Base-by-base conservation (phyloP, 78 protist species). In the Dictyostelium citrinum region DNA sequence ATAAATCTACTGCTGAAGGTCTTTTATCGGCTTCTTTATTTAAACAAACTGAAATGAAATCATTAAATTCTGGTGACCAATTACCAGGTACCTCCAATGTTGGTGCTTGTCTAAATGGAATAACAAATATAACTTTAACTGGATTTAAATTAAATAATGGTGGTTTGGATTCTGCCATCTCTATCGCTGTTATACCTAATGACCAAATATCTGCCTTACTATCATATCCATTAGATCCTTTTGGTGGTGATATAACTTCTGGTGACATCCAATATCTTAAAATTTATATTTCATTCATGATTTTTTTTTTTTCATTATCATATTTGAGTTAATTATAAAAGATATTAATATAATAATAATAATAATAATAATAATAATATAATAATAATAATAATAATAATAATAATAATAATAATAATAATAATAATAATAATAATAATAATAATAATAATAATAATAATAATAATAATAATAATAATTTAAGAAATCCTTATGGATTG, bases 131-230 rank as follows among this genome's bases (percentile, higher is more conserved):
- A 31, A 95, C 98, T 86, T 95, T 77, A 58, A 97, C 58, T 16
- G 98, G 97, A 49, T 96, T 93, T 49, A 96, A 45, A 71, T 95
- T 95, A 71, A 85, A 76, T n/a, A 94, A 64, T 10, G 98, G 98
- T 49, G 97, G 98, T 76, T 97, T 95, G 0, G 97, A 96, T 78
- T 93, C 96, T 12, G 96, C 96, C 96, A 96, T 76, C 45, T 97
- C 98, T n/a, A 97, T 96, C 2, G 97, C 97, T 22, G 98, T 97
- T 49, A 97, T 97, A 74, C 98, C 98, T 58, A 95, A 74, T 10
- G 96, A 84, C 98, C 98, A 97, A 16, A 97, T 94, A 70, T 97
- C 98, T 3, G 98, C 98, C 55, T 96, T 93, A 41, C 71, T 58
- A 31, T 79, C 86, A 81, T 82, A 91, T 49, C 90, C 86, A 55